A percentile compares a stretch with the other conserved stretches of the same genome.
Conservation (phyloP, 176 grass and related monocot genomes). For the Rhynchospora breviuscula region DNA sequence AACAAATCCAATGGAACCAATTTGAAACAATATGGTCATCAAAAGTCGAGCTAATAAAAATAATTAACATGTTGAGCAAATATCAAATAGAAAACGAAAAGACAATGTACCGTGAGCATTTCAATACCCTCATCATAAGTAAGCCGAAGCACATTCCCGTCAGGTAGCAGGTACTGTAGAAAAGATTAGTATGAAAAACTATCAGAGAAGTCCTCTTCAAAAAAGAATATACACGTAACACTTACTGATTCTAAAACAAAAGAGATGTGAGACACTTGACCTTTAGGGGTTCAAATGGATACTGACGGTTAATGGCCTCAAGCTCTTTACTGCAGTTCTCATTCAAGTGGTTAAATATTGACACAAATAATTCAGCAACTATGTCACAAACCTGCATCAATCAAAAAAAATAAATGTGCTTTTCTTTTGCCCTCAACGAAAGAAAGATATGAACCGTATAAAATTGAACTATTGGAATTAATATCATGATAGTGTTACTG, state of each 20-base stretch:
- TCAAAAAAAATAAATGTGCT: neutral
- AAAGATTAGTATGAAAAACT: conserved; percentile 21
- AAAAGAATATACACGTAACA: neutral
- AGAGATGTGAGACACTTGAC: conserved; percentile 9
- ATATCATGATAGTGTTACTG: conserved; percentile 23
- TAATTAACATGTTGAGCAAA: neutral
- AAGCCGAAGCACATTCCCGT: conserved; percentile 54
- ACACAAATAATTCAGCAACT: conserved; percentile 75
- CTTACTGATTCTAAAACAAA: neutral
- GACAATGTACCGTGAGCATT: conserved; percentile 75
- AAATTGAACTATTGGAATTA: neutral
- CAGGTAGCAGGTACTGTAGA: conserved; percentile 59
- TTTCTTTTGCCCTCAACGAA: neutral
- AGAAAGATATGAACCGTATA: neutral
- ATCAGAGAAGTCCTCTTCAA: neutral
- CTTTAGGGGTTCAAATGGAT: conserved; percentile 49
- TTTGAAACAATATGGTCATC: too few relatives aligned
- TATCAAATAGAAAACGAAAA: neutral
- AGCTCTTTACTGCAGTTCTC: conserved; percentile 73
- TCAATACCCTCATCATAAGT: conserved; percentile 72
- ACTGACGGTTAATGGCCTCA: conserved; percentile 75
- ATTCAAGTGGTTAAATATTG: conserved; percentile 87
- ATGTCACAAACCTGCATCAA: conserved; percentile 69
- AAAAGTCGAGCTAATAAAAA: too few relatives aligned
- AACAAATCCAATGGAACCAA: too few relatives aligned